Base-by-base conservation (phyloP, 129 eudicot species). In the Saposhnikovia divaricata region DNA sequence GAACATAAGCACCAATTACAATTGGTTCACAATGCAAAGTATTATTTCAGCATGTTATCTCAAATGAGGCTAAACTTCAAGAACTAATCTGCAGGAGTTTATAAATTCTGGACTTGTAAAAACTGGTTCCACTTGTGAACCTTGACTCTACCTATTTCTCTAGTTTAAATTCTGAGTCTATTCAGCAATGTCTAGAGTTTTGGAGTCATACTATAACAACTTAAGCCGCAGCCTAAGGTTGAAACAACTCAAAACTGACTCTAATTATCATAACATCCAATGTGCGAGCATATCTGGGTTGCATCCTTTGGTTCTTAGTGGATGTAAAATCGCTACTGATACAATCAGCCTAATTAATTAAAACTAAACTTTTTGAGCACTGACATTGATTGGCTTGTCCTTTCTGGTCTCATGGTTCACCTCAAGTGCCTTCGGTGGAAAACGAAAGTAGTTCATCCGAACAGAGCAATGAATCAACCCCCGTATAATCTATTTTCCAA, bases 101-200 rank as follows among this genome's bases (percentile, higher is more conserved):
- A 91, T 89, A 86, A 91, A 89, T 80, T 92, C 88, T 15, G 94
- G 92, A 69, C 87, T 92, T 16, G 94, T 92, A 40, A 86, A 84
- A 83, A 57, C 86, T 13, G 97, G 94, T 55, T 92, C 92, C 2
- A 31, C 78, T 2, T 94, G 89, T 10, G 46, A 92, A 88, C 80
- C 92, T 89, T 71, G 94, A 89, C 77, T 94, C 97, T 25, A 91
- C 92, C 6, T 92, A 92, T 27, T 92, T 94, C 81, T 57, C 90
- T 1, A 87, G 89, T 78, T 84, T 78, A 12, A 92, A 92, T 77
- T 75, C 88, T n/a, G 70, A 86, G 90, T 76, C 92, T 88, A 8
- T 89, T 88, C 74, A 88, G 92, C 47, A 92, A 92, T 77, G 94
- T 92, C 66, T 89, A 86, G 59, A 92, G 97, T 85, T 92, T 89